A percentile compares a stretch with the other conserved stretches of the same genome.
Conservation (phyloP, 129 eudicot genomes). For the Flaveria brownii region DNA sequence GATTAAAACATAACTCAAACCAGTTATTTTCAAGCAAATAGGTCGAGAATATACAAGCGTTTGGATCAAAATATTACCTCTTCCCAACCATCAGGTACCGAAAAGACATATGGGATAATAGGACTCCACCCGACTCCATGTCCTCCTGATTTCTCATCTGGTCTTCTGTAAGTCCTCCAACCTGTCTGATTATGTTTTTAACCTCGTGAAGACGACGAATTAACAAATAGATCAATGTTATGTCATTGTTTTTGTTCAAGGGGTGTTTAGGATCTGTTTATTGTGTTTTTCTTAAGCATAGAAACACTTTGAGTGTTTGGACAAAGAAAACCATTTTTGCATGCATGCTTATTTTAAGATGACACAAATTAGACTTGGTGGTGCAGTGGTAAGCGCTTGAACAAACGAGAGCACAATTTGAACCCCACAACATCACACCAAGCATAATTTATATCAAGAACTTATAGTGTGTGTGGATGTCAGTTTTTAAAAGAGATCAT, state of each 20-base stretch:
- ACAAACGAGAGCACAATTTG: too few species aligned
- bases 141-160: slow-evolving; percentile 98
- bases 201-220: slow-evolving; percentile 33
- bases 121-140: slow-evolving; percentile 99
- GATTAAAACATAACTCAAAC: not conserved
- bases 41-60: not conserved
- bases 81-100: slow-evolving; percentile 83
- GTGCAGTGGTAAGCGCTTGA: too few species aligned
- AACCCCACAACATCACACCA: not conserved
- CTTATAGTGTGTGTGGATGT: not conserved
- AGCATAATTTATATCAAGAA: not conserved
- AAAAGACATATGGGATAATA: slow-evolving; percentile 72
- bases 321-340: too few species aligned
- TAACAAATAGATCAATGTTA: not conserved
- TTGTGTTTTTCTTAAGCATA: not conserved
- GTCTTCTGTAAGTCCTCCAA: slow-evolving; percentile 98
- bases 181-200: slow-evolving; percentile 83
- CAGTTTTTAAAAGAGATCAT: too few species aligned
- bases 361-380: too few species aligned
- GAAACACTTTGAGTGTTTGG: not conserved
- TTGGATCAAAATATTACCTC: slow-evolving; percentile 48
- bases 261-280: not conserved
- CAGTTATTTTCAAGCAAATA: too few species aligned
- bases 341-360: too few species aligned
- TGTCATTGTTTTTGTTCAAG: not conserved